Base-by-base conservation (phyloP, 176 grass and related monocot genomes). In the Rhynchospora pubera region DNA sequence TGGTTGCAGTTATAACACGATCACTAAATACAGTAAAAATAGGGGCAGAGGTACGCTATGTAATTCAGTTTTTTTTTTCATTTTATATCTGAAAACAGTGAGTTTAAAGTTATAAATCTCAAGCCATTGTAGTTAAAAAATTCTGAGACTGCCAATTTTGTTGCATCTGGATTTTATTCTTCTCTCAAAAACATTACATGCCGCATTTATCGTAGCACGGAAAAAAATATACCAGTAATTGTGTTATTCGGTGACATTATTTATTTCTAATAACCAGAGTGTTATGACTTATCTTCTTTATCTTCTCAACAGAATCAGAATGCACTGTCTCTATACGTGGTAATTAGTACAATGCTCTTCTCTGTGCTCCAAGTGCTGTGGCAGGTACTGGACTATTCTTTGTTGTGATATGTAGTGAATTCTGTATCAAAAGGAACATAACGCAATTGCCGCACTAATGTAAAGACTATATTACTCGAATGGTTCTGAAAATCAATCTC, bases 321-420 rank as follows among this genome's bases (percentile, higher is more conserved):
- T 57, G 89, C 81, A 73, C 57, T 85, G 22, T 88, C 96, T 60
- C 56, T 88, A 57, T 93, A 91, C 82, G 87, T 98, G 74, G 92
- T 94, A 77, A 98, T 98, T 59, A 87, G 96, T 83, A 91, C 92
- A 60, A 98, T 88, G 87, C 89, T 98, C 62, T 98, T 94, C 87
- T 95, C 92, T 57, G 86, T 94, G 75, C 92, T 98, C 72, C 96
- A 98, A 82, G 90, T 98, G 66, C 58, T 94, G 22, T 98, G 96
- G 92, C 92, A 93, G 96, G 96, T 98, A 75, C 74, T 88, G 19
- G 56, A 75, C 19, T 75, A 28, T 21, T 28, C 18, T 67, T 51
- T 51, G 7, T 70, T 19, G 42, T 70, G 42, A 21, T 2, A 46
- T 70, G 2, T 70, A 10, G 0, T 3, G 45, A 46, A 39, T 42